A percentile compares a stretch with the other conserved stretches of the same genome.
These are phyloP conservation scores for Aureobasidium mangrovei DNA, from an alignment of 2,329 filamentous ascomycete species.

Conservation along the genomic window DNA sequence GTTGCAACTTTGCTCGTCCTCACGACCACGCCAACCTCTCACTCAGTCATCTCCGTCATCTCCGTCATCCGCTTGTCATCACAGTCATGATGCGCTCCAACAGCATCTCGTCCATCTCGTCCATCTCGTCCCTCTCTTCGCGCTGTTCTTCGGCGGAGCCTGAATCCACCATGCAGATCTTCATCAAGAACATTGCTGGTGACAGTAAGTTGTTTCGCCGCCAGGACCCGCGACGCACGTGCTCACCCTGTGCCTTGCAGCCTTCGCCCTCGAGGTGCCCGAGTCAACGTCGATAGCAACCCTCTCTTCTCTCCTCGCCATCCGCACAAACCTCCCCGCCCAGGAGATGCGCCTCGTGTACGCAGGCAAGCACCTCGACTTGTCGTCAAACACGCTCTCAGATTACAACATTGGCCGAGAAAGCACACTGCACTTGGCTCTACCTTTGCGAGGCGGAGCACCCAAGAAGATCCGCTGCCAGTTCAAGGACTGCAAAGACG, in stretches of 20 bases:
- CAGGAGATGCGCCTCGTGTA: conserved; percentile 47
- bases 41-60: conserved; percentile 26
- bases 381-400: conserved; percentile 35
- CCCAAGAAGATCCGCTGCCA: conserved; percentile 76
- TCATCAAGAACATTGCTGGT: conserved; percentile 51
- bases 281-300: conserved; percentile 46
- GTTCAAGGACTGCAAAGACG: conserved; percentile 80
- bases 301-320: conserved; percentile 47
- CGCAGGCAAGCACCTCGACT: conserved; percentile 48
- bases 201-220: conserved; percentile 41
- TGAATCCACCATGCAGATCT: conserved; percentile 51
- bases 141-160: conserved; percentile 34
- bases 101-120: conserved; percentile 37
- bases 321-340: conserved; percentile 47
- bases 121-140: conserved; percentile 21
- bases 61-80: conserved; percentile 14
- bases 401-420: conserved; percentile 42
- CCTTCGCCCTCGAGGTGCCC: conserved; percentile 49
- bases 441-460: conserved; percentile 51
- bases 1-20: not conserved
- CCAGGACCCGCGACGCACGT: conserved; percentile 14
- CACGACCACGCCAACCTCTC: conserved; percentile 7
- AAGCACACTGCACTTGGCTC: conserved; percentile 45
- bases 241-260: conserved; percentile 30
- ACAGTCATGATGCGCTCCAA: conserved; percentile 32